Evolutionary conservation across 75 land plant genomes (phyloP), one percentile per base, ranked within the genome.

Genomic region (Ceratopteris richardii): DNA sequence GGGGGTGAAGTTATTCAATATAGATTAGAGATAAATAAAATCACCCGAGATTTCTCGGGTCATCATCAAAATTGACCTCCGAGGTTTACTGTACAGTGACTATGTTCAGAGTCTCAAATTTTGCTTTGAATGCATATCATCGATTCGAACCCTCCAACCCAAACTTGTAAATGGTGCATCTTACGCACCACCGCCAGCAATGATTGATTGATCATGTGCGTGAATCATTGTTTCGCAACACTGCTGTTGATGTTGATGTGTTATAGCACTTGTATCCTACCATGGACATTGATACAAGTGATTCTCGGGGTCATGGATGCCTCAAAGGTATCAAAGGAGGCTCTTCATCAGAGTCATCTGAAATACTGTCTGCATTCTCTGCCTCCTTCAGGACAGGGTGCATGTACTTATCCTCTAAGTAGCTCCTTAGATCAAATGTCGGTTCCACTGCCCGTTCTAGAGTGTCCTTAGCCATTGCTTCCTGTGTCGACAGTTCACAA

Each of bases 401-500:
- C 22, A 83, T 22, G 25, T 90, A 90, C 25, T 91, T 79, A 67
- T 81, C 76, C 44, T 79, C 61, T 0, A 90, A 67, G 54, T 83
- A 83, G 31, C 44, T 41, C 56, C 58, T 78, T 65, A 78, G 54
- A 60, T 83, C 62, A 2, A 80, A 59, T 14, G 57, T 53, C 54
- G 96, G 80, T 13, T 85, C 86, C 11, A 66, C 78, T 12, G 80
- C 78, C 44, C 72, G 62, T 56, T 81, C 86, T 26, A 86, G 41
- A 36, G 80, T 83, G 63, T 90, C 96, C 62, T 87, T 90, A 22
- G 73, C 77, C 77, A 77, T 81, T 17, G 96, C 96, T 46, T 90
- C 96, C 96, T 89, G 82, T 40, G 42, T n/a, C n/a, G n/a, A n/a
- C n/a, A n/a, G n/a, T n/a, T n/a, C n/a, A n/a, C n/a, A n/a, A n/a